Base-by-base conservation (phyloP, 2,329 filamentous ascomycete genomes). In the Bertia moriformis region DNA sequence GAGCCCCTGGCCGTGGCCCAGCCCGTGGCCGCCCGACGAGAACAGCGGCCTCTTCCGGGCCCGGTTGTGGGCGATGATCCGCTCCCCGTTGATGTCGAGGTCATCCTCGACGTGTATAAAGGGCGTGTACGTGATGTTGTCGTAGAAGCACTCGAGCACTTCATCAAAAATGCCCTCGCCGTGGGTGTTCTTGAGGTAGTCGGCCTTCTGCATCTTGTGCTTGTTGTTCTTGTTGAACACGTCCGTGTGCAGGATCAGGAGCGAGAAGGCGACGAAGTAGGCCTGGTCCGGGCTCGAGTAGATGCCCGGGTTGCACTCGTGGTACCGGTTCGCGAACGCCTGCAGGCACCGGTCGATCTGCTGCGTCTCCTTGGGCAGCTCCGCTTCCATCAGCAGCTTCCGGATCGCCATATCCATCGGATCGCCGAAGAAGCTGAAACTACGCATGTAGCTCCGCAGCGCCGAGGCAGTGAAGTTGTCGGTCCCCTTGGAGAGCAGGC, bases 201-300 rank as follows among this genome's bases (percentile, higher is more conserved):
- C 91, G 1, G 72, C 63, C 54, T 93, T 93, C 53, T 93, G 87
- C 91, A 98, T 98, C 60, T 98, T 98, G 57, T 91, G 75, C 62
- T 96, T 96, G 63, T 96, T 96, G 65, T 96, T 98, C 61, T 93
- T 94, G 67, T 98, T 98, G 73, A 96, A 96, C n/a, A 93, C 85
- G 54, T 98, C 91, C 0, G 91, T 96, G 51, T 98, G 91, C 22
- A 98, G 67, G 48, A 98, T 95, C 43, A 98, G 73, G 41, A 98
- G 77, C 2, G 89, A 96, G 54, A 98, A 98, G 14, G 89, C 87
- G 46, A 96, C 89, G 51, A 96, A 94, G 56, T 96, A 95, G n/a
- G 91, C 88, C 60, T 95, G 86, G 51, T 96, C 91, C 49, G 87
- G 77, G 22, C 79, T 80, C 18, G 82, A 73, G 59, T 93, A 98